Evolutionary conservation across 2,329 filamentous ascomycete genomes (phyloP), one percentile per base, ranked within the genome.

Genomic region (Celoporthe dispersa): DNA sequence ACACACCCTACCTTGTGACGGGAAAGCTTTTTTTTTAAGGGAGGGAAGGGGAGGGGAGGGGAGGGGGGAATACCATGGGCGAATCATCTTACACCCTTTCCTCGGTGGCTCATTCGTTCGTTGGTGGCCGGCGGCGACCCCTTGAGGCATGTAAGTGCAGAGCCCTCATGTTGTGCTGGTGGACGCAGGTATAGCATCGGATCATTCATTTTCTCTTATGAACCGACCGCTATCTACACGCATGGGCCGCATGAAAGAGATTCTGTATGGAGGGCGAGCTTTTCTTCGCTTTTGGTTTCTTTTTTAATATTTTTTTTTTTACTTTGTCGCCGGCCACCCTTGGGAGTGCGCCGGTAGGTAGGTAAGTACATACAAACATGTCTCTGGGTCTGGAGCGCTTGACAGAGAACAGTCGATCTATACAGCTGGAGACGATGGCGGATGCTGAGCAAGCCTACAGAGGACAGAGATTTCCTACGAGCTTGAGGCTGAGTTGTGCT

Each of bases 71-170:
- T 33, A 48, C 25, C 66, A 68, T 68, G 57, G 68, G 59, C 68
- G 66, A 70, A 70, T 70, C 69, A 70, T 68, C 65, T 68, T 68
- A 67, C 69, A 70, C 61, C 69, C 48, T 68, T 67, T 64, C 19
- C 9, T 33, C 3, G 57, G 16, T n/a, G 8, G 33, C 53, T 57
- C 28, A 37, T 37, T 37, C 57, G 33, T 37, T 25, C 19, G 19
- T 11, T 33, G 25, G 33, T 12, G 25, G 14, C 53, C 6, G 12
- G n/a, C n/a, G n/a, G n/a, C n/a, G n/a, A n/a, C n/a, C n/a, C 14
- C 22, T 35, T 35, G 25, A 19, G 31, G 33, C 19, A 37, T 60
- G 31, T 37, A 19, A 60, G 19, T 7, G 16, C 41, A 48, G 2
- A 25, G 57, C 57, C 22, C 19, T 37, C 19, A 14, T 8, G 25